phyloP scores from a whole-genome alignment of 2,329 filamentous ascomycete genomes.

The Aureobasidium mangrovei region DNA sequence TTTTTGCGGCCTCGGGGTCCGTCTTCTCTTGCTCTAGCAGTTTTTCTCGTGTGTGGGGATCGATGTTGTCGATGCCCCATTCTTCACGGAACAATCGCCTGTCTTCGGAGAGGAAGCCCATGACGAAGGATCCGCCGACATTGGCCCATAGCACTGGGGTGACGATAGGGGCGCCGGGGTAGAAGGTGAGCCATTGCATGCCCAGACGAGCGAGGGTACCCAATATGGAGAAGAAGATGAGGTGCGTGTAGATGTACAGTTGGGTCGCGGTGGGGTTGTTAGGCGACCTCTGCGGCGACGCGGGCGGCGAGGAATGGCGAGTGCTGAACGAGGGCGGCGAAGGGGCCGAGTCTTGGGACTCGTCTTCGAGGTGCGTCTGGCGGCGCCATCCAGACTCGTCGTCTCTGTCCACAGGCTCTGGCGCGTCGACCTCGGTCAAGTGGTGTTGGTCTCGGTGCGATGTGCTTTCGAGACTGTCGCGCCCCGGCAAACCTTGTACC shows the following conservation, averaged over 20 bases:
- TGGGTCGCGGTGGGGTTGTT: constrained; percentile 26
- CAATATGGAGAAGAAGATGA: constrained; percentile 75
- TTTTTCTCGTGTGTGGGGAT: constrained; percentile 23
- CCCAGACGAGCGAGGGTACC: constrained; percentile 79
- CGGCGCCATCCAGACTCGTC: neutral
- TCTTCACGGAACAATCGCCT: constrained; percentile 62
- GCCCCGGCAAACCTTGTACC: neutral
- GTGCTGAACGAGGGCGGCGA: constrained; percentile 6
- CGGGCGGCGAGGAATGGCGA: constrained; percentile 14
- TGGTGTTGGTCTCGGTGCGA: neutral
- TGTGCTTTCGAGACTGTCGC: neutral
- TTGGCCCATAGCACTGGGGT: constrained; percentile 83
- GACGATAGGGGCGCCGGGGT: constrained; percentile 64
- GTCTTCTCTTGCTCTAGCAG: constrained; percentile 26
- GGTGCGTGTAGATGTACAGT: constrained; percentile 63
- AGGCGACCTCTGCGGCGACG: neutral
- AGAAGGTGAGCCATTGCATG: constrained; percentile 68
- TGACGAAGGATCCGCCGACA: constrained; percentile 66
- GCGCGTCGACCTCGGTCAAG: constrained; percentile 16
- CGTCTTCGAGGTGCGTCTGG: constrained; percentile 13
- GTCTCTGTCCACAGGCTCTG: constrained; percentile 16
- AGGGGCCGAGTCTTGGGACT: constrained; percentile 44
- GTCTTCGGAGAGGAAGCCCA: constrained; percentile 82
- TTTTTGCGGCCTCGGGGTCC: constrained; percentile 30
- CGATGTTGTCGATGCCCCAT: constrained; percentile 41